phyloP scores from a whole-genome alignment of 2,329 filamentous ascomycete species.

The Pyricularia grisea region DNA sequence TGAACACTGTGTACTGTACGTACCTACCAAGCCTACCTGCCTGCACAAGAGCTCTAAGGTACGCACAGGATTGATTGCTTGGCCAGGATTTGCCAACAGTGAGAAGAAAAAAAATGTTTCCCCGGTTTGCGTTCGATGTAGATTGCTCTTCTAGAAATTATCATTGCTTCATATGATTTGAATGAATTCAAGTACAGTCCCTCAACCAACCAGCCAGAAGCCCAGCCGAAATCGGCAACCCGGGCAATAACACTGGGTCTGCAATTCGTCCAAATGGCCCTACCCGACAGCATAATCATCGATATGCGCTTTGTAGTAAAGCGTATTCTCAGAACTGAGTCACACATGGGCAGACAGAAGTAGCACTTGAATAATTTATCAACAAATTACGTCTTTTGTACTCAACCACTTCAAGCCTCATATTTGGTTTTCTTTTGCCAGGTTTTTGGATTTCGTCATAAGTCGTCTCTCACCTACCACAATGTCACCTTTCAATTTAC shows the following conservation, averaged over 20 bases:
- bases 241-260: not conserved
- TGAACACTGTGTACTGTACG: not conserved
- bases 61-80: not conserved
- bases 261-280: not conserved
- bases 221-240: not conserved
- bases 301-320: not conserved
- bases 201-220: not conserved
- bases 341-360: not conserved
- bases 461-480: conserved; percentile 6
- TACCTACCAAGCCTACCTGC: not conserved
- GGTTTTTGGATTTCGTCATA: not conserved
- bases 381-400: not conserved
- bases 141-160: not conserved
- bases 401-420: not conserved
- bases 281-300: not conserved
- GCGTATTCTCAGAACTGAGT: not conserved
- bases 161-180: not conserved
- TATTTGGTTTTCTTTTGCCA: not conserved
- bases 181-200: not conserved
- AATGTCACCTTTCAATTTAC: conserved; percentile 61
- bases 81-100: too few relatives aligned
- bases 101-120: too few relatives aligned
- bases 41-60: not conserved
- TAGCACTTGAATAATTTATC: not conserved
- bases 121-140: not conserved